Evolutionary conservation across 805 yeast species (phyloP).

Genomic region (Maudiozyma barnettii): DNA sequence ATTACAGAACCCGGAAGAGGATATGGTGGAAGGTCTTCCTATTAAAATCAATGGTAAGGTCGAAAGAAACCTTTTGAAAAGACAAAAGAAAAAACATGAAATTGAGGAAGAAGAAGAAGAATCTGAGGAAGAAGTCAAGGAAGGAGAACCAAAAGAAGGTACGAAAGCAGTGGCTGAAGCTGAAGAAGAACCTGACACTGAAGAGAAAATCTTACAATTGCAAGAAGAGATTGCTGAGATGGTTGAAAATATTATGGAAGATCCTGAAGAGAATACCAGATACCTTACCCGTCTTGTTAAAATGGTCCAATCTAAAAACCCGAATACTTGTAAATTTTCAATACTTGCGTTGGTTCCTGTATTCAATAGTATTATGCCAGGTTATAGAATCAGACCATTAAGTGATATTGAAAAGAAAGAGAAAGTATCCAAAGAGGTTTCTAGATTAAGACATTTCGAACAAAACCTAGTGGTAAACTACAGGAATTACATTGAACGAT

Average conservation of each 20-base stretch:
- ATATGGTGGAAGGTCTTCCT: slow-evolving; percentile 61
- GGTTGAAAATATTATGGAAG: slow-evolving; percentile 70
- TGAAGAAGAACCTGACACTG: slow-evolving; percentile 37
- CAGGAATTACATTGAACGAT: slow-evolving; percentile 50
- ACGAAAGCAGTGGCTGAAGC: slow-evolving; percentile 20
- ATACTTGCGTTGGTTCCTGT: slow-evolving; percentile 74
- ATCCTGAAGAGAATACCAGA: slow-evolving; percentile 76
- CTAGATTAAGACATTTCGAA: slow-evolving; percentile 68
- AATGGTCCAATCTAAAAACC: slow-evolving; percentile 60
- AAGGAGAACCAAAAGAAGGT: slow-evolving; percentile 22
- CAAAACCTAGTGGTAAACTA: slow-evolving; percentile 65
- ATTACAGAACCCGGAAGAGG: slow-evolving; percentile 34
- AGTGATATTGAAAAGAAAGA: slow-evolving; percentile 74
- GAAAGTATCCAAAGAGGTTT: slow-evolving; percentile 75
- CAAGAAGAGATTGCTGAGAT: slow-evolving; percentile 78
- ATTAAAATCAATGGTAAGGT: slow-evolving; percentile 68
- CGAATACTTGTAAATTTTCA: slow-evolving; percentile 60
- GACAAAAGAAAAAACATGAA: slow-evolving; percentile 8
- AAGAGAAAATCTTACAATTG: slow-evolving; percentile 46
- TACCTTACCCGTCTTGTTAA: slow-evolving; percentile 56
- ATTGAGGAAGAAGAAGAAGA: slow-evolving; percentile 11
- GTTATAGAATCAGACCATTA: slow-evolving; percentile 75
- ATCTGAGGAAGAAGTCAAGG: slow-evolving; percentile 13
- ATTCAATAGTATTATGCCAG: slow-evolving; percentile 78
- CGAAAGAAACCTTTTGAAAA: slow-evolving; percentile 46